A percentile compares a stretch with the other conserved stretches of the same genome.
Conservation (phyloP, 805 yeast genomes). For the Deakozyma indianensis region DNA sequence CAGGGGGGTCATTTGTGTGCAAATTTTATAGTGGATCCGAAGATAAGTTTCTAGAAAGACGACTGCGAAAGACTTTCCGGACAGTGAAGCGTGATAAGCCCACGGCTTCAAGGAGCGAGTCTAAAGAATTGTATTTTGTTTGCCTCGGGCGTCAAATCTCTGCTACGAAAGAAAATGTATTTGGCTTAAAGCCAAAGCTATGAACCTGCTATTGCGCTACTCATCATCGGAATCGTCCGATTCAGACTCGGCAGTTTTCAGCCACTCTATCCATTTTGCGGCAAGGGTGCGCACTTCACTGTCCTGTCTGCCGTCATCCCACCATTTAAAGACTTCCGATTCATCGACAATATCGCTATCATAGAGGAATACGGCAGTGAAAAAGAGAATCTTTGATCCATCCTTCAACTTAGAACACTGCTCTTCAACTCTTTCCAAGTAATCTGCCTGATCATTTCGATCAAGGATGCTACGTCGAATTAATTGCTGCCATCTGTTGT, state of each 20-base stretch:
- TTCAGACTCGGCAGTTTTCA: constrained; percentile 62
- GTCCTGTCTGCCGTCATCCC: constrained; percentile 38
- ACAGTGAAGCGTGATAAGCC: constrained; percentile 67
- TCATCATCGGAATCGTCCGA: constrained; percentile 27
- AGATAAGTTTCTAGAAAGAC: constrained; percentile 45
- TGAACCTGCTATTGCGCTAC: not conserved
- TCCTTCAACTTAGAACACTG: constrained; percentile 26
- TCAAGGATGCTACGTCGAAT: constrained; percentile 79
- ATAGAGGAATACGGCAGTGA: constrained; percentile 48
- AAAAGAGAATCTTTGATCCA: constrained; percentile 34
- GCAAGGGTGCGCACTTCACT: constrained; percentile 40
- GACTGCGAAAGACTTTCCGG: constrained; percentile 44
- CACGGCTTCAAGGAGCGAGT: constrained; percentile 59
- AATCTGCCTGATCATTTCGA: constrained; percentile 60
- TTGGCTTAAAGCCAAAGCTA: not conserved
- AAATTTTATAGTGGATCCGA: constrained; percentile 78
- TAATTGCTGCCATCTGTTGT: constrained; percentile 68
- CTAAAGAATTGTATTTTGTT: constrained; percentile 72
- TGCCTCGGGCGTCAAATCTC: constrained; percentile 24
- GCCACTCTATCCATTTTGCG: constrained; percentile 74
- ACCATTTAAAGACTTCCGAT: constrained; percentile 70
- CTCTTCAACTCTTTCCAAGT: constrained; percentile 35
- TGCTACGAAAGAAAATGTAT: not conserved
- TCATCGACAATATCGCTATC: constrained; percentile 76
- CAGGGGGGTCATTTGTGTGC: constrained; percentile 64